phyloP scores from a whole-genome alignment of 202 grass and related monocot species.

The Setaria italica region DNA sequence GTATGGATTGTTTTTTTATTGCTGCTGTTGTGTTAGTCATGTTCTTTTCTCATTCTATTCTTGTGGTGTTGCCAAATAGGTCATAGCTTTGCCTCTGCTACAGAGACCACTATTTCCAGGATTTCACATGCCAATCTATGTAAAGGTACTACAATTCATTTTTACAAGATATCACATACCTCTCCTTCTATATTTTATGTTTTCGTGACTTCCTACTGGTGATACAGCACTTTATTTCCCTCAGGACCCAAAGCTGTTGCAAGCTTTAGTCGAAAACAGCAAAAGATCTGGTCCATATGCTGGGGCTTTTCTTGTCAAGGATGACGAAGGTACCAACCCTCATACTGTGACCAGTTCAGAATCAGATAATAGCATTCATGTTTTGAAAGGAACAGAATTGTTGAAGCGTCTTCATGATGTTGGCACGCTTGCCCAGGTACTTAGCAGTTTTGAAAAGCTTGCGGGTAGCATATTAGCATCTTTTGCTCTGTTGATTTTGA shows the following conservation, averaged over 20 bases:
- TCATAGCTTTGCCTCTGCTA: constrained; percentile 70
- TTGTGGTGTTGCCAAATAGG: constrained; percentile 52
- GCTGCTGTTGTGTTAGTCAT: constrained; percentile 16
- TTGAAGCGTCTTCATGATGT: constrained; percentile 91
- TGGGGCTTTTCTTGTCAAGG: constrained; percentile 93
- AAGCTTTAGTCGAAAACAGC: constrained; percentile 76
- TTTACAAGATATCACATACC: constrained; percentile 17
- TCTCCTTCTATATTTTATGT: constrained; percentile 17
- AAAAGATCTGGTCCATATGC: constrained; percentile 83
- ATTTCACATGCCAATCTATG: constrained; percentile 62
- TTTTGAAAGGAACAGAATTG: constrained; percentile 91
- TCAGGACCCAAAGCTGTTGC: constrained; percentile 82
- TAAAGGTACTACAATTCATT: constrained; percentile 54
- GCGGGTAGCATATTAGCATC: neutral
- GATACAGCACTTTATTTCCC: constrained; percentile 11
- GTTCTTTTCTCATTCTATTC: constrained; percentile 30
- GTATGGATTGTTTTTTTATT: neutral
- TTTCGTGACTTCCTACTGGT: constrained; percentile 35
- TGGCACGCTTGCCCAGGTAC: constrained; percentile 86
- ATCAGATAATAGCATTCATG: constrained; percentile 83
- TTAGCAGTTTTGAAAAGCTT: constrained; percentile 26
- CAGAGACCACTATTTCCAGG: constrained; percentile 80
- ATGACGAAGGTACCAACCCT: constrained; percentile 68
- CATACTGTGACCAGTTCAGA: constrained; percentile 62
- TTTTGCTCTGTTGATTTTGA: constrained; percentile 32